phyloP scores from a whole-genome alignment of 768 basidiomycete genomes.

The Boletus rubescentipes region DNA sequence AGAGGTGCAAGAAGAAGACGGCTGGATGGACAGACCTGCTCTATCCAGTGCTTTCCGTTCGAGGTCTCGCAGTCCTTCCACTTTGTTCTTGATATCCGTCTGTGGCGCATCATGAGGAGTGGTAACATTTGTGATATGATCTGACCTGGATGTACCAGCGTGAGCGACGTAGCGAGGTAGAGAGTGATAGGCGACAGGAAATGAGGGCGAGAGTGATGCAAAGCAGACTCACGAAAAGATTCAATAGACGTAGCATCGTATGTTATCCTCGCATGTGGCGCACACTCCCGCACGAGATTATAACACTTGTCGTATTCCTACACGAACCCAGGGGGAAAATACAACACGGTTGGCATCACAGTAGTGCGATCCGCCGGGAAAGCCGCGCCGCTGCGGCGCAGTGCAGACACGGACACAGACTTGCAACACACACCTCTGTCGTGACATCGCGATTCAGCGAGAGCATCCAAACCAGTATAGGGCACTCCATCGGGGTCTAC shows the following conservation, averaged over 20 bases:
- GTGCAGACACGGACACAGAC: background rate
- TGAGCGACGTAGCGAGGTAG: background rate
- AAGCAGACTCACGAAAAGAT: constrained; percentile 56
- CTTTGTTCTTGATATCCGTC: constrained; percentile 71
- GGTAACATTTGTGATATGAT: constrained; percentile 75
- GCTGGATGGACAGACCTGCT: constrained; percentile 52
- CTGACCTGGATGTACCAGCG: constrained; percentile 44
- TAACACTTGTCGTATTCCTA: constrained; percentile 77
- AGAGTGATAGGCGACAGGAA: background rate
- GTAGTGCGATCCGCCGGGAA: constrained; percentile 1
- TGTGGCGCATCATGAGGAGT: constrained; percentile 82
- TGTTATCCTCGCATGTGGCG: constrained; percentile 52
- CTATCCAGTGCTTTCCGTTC: constrained; percentile 80
- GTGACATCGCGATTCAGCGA: constrained; percentile 74
- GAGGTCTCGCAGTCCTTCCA: constrained; percentile 65
- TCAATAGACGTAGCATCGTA: constrained; percentile 60
- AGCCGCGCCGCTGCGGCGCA: constrained; percentile 7
- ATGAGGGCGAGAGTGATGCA: background rate
- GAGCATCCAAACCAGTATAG: constrained; percentile 79
- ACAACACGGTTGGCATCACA: background rate
- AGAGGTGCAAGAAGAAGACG: background rate
- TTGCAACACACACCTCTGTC: constrained; percentile 46
- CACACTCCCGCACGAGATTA: constrained; percentile 57
- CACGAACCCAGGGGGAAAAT: constrained; percentile 5
- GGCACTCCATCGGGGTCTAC: constrained; percentile 46